Base-by-base conservation (phyloP, 805 yeast species). In the Cyberlindnera japonica region DNA sequence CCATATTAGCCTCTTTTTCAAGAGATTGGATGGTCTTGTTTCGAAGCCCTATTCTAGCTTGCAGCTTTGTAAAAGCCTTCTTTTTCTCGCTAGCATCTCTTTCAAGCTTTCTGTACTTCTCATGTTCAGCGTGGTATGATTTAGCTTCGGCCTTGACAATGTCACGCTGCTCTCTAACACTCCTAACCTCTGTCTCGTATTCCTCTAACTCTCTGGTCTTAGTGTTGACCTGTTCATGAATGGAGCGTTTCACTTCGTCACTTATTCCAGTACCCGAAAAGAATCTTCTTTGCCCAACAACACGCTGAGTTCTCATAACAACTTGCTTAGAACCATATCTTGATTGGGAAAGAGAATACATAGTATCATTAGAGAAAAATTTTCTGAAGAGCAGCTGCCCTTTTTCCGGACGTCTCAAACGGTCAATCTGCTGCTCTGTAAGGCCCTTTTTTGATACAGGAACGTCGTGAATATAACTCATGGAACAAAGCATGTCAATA, bases 401-500 rank as follows among this genome's bases (percentile, higher is more conserved):
- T 25, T 61, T 58, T 40, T 59, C 18, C 20, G 41, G 70, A n/a
- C 33, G 52, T 35, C 59, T 63, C 40, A 72, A 59, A 32, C 38
- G 47, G 14, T 65, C 62, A 25, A 70, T 58, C 44, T 74, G 74
- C 5, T 55, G 48, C 9, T 63, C 61, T 9, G 68, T 51, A 27
- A 82, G 56, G 3, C 70, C 72, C n/a, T 57, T 62, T 13, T 65
- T 60, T 0, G 85, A 56, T 6, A 83, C 80, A 0, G 97, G 96
- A 21, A 86, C 75, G 38, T 60, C 58, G 46, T 77, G 71, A 14
- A 79, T 58, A 33, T 72, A 69, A 10, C 68, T 57, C 11, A 65
- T 61, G 45, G 75, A 80, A 48, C 83, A 78, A 23, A 90, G 68
- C 88, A 84, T 87, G 39, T 72, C 69, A 37, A 87, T 56, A 1